Conservation (phyloP, 2,329 filamentous ascomycete species). For the Calonectria ilicicola region DNA sequence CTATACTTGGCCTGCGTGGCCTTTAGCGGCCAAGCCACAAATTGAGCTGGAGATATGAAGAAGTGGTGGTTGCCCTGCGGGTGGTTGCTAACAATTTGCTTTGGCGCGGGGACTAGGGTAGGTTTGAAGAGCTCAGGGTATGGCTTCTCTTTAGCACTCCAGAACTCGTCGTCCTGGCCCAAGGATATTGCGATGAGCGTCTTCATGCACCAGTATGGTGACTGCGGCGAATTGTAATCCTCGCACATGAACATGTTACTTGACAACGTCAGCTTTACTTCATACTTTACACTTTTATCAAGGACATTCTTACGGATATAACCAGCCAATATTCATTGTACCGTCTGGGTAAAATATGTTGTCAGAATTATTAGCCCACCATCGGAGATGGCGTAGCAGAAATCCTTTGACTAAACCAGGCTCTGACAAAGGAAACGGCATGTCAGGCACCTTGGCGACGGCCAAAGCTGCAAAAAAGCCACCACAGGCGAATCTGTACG, state of each 20-base stretch:
- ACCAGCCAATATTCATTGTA: slow-evolving; percentile 59
- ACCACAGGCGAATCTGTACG: slow-evolving; percentile 63
- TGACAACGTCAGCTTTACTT: not conserved
- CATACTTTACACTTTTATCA: accelerated
- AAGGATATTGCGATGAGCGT: slow-evolving; percentile 58
- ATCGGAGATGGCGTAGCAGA: slow-evolving; percentile 61
- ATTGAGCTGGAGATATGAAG: slow-evolving; percentile 55
- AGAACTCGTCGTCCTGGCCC: slow-evolving; percentile 54
- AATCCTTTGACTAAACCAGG: slow-evolving; percentile 60
- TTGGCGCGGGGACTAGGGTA: slow-evolving; percentile 41
- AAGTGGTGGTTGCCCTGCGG: slow-evolving; percentile 53
- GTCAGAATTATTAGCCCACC: slow-evolving; percentile 57
- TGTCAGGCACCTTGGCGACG: slow-evolving; percentile 52
- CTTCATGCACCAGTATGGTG: slow-evolving; percentile 66
- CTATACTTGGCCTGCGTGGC: slow-evolving; percentile 58
- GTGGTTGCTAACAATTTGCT: slow-evolving; percentile 59
- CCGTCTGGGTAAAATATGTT: slow-evolving; percentile 63
- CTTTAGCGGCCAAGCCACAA: slow-evolving; percentile 52
- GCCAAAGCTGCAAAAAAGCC: slow-evolving; percentile 61
- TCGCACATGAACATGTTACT: slow-evolving; percentile 67
- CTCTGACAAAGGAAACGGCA: slow-evolving; percentile 51
- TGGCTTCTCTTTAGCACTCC: slow-evolving; percentile 52
- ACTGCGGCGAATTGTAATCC: slow-evolving; percentile 69
- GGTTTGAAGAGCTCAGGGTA: slow-evolving; percentile 30
- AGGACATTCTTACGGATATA: slow-evolving; percentile 42